Evolutionary conservation across 2,329 filamentous ascomycete species (phyloP).

Genomic region (Trichothecium roseum): DNA sequence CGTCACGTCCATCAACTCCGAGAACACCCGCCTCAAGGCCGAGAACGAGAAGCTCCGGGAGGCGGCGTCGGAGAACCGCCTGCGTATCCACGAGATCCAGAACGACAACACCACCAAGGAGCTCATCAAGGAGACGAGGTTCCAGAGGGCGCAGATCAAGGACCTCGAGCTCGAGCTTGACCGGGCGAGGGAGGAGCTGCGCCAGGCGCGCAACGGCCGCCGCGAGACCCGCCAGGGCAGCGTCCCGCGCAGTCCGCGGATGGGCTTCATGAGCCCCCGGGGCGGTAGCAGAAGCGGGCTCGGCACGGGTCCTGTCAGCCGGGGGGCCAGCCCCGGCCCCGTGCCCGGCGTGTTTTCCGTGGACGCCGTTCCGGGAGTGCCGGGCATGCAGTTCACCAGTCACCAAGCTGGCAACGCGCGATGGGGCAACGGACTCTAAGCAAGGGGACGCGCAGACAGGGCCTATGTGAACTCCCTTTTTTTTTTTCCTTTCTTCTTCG

Average conservation of each 20-base stretch:
- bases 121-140: slow-evolving; percentile 26
- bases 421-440: background rate
- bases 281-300: slow-evolving; percentile 18
- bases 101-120: slow-evolving; percentile 20
- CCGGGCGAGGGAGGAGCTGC: slow-evolving; percentile 36
- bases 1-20: slow-evolving; percentile 30
- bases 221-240: slow-evolving; percentile 46
- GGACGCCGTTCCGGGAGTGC: slow-evolving; percentile 12
- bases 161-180: slow-evolving; percentile 43
- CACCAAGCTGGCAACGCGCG: slow-evolving; percentile 1
- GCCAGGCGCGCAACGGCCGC: slow-evolving; percentile 34
- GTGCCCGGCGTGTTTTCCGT: slow-evolving; percentile 18
- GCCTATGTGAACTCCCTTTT: background rate
- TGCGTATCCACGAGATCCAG: slow-evolving; percentile 37
- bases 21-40: slow-evolving; percentile 34
- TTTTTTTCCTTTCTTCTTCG: slow-evolving; percentile 4
- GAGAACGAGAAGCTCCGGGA: slow-evolving; percentile 28
- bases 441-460: background rate
- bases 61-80: slow-evolving; percentile 33
- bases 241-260: slow-evolving; percentile 47
- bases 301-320: slow-evolving; percentile 25
- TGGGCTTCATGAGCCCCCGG: slow-evolving; percentile 41
- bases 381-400: slow-evolving; percentile 23
- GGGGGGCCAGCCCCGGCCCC: slow-evolving; percentile 38
- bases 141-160: slow-evolving; percentile 29